Evolutionary conservation across 2,329 filamentous ascomycete genomes (phyloP), one percentile per base, ranked within the genome.

Genomic region (Aspergillus neoniger): DNA sequence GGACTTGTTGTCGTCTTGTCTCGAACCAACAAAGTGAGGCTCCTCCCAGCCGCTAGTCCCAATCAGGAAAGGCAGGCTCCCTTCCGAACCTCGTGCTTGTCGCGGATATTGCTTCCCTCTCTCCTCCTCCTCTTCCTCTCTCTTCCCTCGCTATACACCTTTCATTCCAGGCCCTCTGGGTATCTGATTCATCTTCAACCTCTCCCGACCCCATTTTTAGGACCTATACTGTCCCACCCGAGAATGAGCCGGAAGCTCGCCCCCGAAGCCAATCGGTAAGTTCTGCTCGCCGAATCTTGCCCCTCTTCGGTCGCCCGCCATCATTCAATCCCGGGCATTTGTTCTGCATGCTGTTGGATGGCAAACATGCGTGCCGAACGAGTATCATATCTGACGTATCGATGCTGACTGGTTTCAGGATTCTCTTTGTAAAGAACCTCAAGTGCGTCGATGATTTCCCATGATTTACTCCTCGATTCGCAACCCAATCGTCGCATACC

Each of bases 391-490:
- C 14, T 32, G 25, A 25, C 14, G 48, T 19, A 7, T 21, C 36
- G 52, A 12, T 59, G 55, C 59, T 67, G 49, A 64, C 58, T 30
- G 17, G 10, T 28, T 67, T 65, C 70, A 96, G 94, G 89, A 94
- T 95, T 89, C 91, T 99, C 84, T 98, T 98, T 87, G 94, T 98
- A 75, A 98, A 98, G 91, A 98, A 99, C 87, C 87, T 98, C 84
- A 96, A 91, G 92, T 96, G 80, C 70, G 83, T 81, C 60, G 32
- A 41, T 44, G 41, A 44, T 21, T 23, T 36, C 32, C 41, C 17
- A 14, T 5, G 21, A 23, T 44, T 44, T 19, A 4, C 57, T 48
- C 55, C n/a, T 48, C 50, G 52, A 53, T 25, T 58, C 61, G 49
- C 30, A 39, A 55, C 17, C 50, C 21, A 43, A 58, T 32, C 17